Conservation (phyloP, 192 early-diverging fungal species). For the Lobosporangium transversale region DNA sequence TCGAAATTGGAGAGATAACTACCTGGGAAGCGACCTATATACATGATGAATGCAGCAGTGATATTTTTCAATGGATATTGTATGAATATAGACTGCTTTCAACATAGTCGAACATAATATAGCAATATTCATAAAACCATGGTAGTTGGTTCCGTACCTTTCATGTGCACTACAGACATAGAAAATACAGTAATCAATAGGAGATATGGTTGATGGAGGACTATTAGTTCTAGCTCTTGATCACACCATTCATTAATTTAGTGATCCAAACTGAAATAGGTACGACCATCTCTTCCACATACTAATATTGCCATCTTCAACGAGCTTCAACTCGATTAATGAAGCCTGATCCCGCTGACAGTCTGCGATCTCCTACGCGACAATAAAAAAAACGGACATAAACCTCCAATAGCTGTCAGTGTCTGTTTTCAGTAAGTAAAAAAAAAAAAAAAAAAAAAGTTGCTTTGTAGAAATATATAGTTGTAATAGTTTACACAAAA, state of each 20-base stretch:
- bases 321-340: conserved; percentile 26
- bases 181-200: not conserved
- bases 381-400: not conserved
- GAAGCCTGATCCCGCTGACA: conserved; percentile 46
- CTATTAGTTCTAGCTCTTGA: not conserved
- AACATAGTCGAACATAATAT: too few relatives aligned
- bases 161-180: conserved; percentile 39
- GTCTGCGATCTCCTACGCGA: conserved; percentile 38
- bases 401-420: too few relatives aligned
- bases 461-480: too few relatives aligned
- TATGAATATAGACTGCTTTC: too few relatives aligned
- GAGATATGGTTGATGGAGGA: not conserved
- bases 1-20: not conserved
- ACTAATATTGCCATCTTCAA: conserved; percentile 52
- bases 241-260: not conserved
- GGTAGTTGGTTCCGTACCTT: conserved; percentile 11
- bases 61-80: not conserved
- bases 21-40: conserved; percentile 44
- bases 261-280: not conserved
- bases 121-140: too few relatives aligned
- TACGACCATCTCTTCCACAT: not conserved
- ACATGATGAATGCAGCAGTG: not conserved
- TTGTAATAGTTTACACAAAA: too few relatives aligned
- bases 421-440: too few relatives aligned
- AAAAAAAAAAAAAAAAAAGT: too few relatives aligned